Evolutionary conservation across 176 grass and related monocot genomes (phyloP), one percentile per base, ranked within the genome.

Genomic region (Canna indica): DNA sequence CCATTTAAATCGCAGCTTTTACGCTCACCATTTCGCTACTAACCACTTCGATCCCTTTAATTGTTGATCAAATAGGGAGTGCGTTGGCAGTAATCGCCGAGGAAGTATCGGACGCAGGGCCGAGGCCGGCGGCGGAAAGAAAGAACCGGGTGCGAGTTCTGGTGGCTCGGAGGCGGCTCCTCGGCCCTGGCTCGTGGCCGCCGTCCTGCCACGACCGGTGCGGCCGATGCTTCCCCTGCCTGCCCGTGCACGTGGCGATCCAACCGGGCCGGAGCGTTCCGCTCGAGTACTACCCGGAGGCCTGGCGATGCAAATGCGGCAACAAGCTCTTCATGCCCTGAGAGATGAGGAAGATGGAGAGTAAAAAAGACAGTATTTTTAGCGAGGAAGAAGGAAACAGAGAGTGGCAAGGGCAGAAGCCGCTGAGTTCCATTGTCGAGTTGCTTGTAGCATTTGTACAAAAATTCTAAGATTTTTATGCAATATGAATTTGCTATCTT

Each of bases 261-360:
- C 87, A 95, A 26, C 82, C 85, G 0, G 85, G 82, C 18, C 29
- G 77, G 4, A 66, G 59, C 12, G 17, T 63, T 4, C 87, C 86
- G 36, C 77, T 79, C 82, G 91, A 95, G 80, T 95, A 95, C 87
- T 95, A 95, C 80, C 91, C 91, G 17, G 87, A 90, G 69, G 91
- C 86, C 25, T 95, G 91, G 91, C 79, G 91, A 39, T 95, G 91
- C 77, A 76, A 90, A 81, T 95, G 91, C 73, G 82, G 87, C 67
- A 53, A 76, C 33, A 83, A 95, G 80, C 82, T 95, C 67, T 95
- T 81, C 91, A 81, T 88, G 91, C 91, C 91, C 0, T 95, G 72
- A 87, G 5, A 63, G 1, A 28, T 7, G 60, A 35, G 28, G 29
- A 33, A 44, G 4, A n/a, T 22, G 6, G 6, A 25, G 17, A 6